Conservation (phyloP, 306 rosid genomes). For the Leucaena leucocephala region DNA sequence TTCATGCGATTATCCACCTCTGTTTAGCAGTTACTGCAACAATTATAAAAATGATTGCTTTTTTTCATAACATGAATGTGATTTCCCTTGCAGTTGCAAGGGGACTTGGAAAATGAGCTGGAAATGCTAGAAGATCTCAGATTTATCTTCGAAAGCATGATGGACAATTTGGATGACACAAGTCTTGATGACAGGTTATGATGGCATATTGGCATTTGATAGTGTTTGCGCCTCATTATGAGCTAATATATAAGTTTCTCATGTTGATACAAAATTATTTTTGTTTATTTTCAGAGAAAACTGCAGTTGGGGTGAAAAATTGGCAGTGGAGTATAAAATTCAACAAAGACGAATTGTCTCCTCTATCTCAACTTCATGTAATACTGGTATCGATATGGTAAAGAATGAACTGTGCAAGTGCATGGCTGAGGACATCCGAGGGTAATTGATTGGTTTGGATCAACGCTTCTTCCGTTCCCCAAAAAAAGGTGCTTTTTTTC, state of each 20-base stretch:
- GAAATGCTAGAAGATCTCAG: slow-evolving; percentile 59
- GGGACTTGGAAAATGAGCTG: slow-evolving; percentile 71
- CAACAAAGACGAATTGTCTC: slow-evolving; percentile 57
- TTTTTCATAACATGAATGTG: neutral
- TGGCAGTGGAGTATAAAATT: slow-evolving; percentile 62
- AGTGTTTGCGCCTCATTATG: neutral
- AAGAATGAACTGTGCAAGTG: slow-evolving; percentile 47
- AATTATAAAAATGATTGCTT: neutral
- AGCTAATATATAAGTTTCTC: slow-evolving; percentile 8
- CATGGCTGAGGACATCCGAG: slow-evolving; percentile 59
- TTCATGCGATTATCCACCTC: slow-evolving; percentile 20
- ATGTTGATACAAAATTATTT: neutral
- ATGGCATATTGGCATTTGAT: neutral
- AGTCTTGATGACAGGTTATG: slow-evolving; percentile 63
- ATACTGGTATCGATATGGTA: slow-evolving; percentile 43
- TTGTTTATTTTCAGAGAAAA: slow-evolving; percentile 48
- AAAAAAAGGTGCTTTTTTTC: slow-evolving; percentile 16
- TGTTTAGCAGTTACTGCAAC: neutral
- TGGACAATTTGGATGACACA: slow-evolving; percentile 56
- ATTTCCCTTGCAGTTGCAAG: slow-evolving; percentile 57
- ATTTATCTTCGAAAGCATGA: slow-evolving; percentile 52
- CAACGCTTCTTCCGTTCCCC: neutral
- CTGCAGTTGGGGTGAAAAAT: slow-evolving; percentile 60
- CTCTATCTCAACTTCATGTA: slow-evolving; percentile 63
- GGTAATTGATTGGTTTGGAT: slow-evolving; percentile 44